phyloP scores from a whole-genome alignment of 805 yeast species.

The Metschnikowia anglica region DNA sequence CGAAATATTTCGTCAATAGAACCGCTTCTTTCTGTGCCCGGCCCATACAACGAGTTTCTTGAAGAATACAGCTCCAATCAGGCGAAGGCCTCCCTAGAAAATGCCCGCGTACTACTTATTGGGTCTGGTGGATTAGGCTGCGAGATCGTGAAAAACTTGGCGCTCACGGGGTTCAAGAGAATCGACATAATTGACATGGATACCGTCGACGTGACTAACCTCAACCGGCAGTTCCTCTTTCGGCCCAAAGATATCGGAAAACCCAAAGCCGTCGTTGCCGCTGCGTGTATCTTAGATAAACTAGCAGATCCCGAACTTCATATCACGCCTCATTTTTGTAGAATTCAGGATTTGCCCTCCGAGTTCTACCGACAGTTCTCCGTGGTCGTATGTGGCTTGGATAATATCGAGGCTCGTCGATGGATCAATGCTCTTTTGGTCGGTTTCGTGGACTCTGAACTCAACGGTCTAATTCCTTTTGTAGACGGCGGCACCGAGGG shows the following conservation, averaged over 20 bases:
- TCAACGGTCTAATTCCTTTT: conserved; percentile 41
- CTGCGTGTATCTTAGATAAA: conserved; percentile 50
- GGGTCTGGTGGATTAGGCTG: conserved; percentile 89
- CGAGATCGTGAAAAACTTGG: conserved; percentile 71
- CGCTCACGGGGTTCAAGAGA: conserved; percentile 62
- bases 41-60: conserved; percentile 43
- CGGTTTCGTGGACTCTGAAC: conserved; percentile 53
- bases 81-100: conserved; percentile 25
- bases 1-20: conserved; percentile 19
- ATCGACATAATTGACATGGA: conserved; percentile 81
- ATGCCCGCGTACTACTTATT: conserved; percentile 42
- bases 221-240: conserved; percentile 75
- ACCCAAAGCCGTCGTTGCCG: conserved; percentile 67
- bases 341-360: conserved; percentile 56
- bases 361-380: conserved; percentile 67
- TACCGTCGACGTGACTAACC: conserved; percentile 71
- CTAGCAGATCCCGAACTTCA: conserved; percentile 36
- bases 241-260: conserved; percentile 59
- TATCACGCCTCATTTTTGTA: conserved; percentile 61
- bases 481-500: conserved; percentile 98
- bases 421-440: conserved; percentile 79
- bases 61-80: conserved; percentile 30
- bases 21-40: conserved; percentile 27
- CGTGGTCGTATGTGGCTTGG: conserved; percentile 82
- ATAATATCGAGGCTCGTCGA: conserved; percentile 83